phyloP scores from a whole-genome alignment of 2,329 filamentous ascomycete species.

The Hymenoscyphus albidus region DNA sequence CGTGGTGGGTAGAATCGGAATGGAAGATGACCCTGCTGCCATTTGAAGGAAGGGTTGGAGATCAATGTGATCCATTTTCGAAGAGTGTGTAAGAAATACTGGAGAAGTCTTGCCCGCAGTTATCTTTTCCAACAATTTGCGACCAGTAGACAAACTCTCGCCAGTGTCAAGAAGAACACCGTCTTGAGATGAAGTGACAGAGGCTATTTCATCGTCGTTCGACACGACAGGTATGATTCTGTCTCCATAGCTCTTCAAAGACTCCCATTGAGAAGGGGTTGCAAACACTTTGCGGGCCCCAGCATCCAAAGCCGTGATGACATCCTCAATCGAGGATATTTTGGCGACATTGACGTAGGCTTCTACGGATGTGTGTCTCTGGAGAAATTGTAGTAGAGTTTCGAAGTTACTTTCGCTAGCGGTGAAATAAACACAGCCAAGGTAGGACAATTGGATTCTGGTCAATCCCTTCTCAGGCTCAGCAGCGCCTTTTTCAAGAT shows the following conservation, averaged over 20 bases:
- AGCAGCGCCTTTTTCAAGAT: conserved; percentile 44
- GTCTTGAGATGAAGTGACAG: conserved; percentile 26
- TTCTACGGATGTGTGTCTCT: conserved; percentile 49
- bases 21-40: conserved; percentile 40
- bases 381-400: conserved; percentile 41
- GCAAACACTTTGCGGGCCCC: conserved; percentile 86
- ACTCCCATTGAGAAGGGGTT: conserved; percentile 61
- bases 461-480: conserved; percentile 52
- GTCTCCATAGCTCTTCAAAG: conserved; percentile 52
- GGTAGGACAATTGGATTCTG: conserved; percentile 53
- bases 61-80: conserved; percentile 16
- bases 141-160: conserved; percentile 42
- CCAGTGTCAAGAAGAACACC: conserved; percentile 31
- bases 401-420: conserved; percentile 38
- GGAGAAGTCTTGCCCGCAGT: conserved; percentile 30
- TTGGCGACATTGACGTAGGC: conserved; percentile 74
- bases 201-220: conserved; percentile 11
- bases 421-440: conserved; percentile 57
- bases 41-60: conserved; percentile 22
- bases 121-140: conserved; percentile 24
- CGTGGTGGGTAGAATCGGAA: conserved; percentile 72
- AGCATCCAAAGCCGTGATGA: conserved; percentile 76
- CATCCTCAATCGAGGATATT: conserved; percentile 65
- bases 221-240: conserved; percentile 49
- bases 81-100: conserved; percentile 28